Conservation (phyloP, 2,329 filamentous ascomycete genomes). For the Pleurostoma richardsiae region DNA sequence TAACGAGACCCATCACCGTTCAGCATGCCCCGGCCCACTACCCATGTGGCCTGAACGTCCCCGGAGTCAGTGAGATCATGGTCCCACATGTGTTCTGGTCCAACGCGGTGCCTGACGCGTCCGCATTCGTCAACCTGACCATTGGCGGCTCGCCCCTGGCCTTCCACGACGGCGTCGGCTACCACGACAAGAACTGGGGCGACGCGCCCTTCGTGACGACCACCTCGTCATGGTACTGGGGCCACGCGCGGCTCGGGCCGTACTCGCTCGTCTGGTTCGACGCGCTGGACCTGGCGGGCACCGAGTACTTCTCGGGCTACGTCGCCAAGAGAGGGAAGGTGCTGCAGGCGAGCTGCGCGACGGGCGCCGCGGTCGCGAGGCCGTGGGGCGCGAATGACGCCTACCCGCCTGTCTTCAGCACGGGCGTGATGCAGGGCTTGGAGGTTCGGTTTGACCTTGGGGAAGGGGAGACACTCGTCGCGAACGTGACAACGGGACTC, state of each 20-base stretch:
- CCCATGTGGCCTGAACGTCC: constrained; percentile 4
- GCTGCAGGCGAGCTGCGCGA: background rate
- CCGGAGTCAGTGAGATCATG: background rate
- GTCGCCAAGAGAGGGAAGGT: constrained; percentile 19
- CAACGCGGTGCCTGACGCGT: constrained; percentile 9
- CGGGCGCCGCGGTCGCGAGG: constrained; percentile 1
- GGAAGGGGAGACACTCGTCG: background rate
- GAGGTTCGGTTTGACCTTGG: constrained; percentile 1
- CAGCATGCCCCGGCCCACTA: constrained; percentile 8
- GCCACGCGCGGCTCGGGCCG: constrained; percentile 31
- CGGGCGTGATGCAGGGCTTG: constrained; percentile 1
- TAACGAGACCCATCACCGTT: background rate
- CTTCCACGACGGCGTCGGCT: constrained; percentile 24
- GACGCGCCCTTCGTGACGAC: constrained; percentile 24
- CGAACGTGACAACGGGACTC: constrained; percentile 1
- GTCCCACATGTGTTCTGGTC: constrained; percentile 6
- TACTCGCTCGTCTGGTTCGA: constrained; percentile 40
- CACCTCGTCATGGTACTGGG: constrained; percentile 34
- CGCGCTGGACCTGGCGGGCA: constrained; percentile 15
- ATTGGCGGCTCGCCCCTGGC: constrained; percentile 1
- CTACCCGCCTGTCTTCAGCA: background rate
- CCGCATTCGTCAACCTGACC: constrained; percentile 1
- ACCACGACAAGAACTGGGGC: constrained; percentile 44
- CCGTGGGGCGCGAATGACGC: constrained; percentile 2
- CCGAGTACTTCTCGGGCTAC: constrained; percentile 18